Percentiles rank a stretch among this genome's conserved stretches.
phyloP scores from a whole-genome alignment of 139 green algal genomes.

The Micractinium conductrix region DNA sequence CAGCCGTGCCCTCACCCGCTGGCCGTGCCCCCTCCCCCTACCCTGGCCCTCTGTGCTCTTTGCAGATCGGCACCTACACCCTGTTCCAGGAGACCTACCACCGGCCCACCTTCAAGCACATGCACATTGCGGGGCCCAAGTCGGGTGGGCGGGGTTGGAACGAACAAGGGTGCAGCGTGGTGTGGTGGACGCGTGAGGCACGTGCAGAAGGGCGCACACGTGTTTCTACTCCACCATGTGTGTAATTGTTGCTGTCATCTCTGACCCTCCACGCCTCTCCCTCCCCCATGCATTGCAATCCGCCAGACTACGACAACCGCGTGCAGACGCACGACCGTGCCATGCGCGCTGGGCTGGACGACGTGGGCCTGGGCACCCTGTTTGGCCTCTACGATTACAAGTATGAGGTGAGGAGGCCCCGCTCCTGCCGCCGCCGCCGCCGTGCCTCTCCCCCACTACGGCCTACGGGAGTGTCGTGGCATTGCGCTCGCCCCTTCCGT shows the following conservation, averaged over 20 bases:
- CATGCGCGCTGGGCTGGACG: constrained; percentile 71
- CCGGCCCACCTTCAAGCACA: constrained; percentile 63
- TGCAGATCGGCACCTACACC: constrained; percentile 74
- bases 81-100: constrained; percentile 67
- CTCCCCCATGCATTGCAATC: no score
- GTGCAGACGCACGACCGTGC: constrained; percentile 73
- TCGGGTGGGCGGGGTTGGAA: not conserved
- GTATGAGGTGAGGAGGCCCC: constrained; percentile 41
- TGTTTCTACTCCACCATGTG: no score
- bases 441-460: no score
- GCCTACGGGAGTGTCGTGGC: no score
- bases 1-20: not conserved
- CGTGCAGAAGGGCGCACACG: no score
- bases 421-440: no score
- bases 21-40: not conserved
- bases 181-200: no score
- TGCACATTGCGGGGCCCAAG: constrained; percentile 75
- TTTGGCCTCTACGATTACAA: constrained; percentile 76
- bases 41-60: not conserved
- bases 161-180: no score
- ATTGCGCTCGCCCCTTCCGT: no score
- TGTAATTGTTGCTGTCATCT: no score
- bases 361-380: constrained; percentile 74
- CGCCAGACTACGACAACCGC: constrained; percentile 64
- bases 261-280: no score